Conservation (phyloP, 148 eudicot genomes). For the Vaccinium myrtillus region DNA sequence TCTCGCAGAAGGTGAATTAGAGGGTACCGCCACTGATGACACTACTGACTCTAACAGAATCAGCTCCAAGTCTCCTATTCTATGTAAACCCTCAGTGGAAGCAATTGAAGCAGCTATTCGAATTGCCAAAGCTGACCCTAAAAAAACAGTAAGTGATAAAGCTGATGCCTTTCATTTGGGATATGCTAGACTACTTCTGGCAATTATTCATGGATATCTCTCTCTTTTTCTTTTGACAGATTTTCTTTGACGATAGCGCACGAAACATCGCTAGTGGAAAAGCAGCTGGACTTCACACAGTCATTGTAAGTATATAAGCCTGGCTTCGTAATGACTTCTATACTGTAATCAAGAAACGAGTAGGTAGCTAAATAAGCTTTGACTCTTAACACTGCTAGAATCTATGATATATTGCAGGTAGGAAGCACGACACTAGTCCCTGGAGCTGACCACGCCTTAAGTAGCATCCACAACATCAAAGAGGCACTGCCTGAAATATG, state of each 20-base stretch:
- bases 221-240: conserved; percentile 26
- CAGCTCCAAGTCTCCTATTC: conserved; percentile 24
- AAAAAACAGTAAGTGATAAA: conserved; percentile 50
- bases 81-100: conserved; percentile 74
- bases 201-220: background rate
- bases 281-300: conserved; percentile 83
- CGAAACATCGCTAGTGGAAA: conserved; percentile 88
- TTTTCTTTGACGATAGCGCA: conserved; percentile 87
- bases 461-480: conserved; percentile 84
- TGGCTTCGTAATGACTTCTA: background rate
- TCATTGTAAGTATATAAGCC: conserved; percentile 56
- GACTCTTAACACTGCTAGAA: background rate
- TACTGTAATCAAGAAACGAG: background rate
- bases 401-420: conserved; percentile 44
- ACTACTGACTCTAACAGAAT: background rate
- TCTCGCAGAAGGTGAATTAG: background rate
- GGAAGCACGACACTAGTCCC: conserved; percentile 64
- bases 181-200: background rate
- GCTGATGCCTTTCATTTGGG: background rate
- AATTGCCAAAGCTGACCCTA: conserved; percentile 73
- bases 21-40: background rate
- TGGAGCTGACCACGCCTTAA: conserved; percentile 82
- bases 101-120: conserved; percentile 69
- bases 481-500: conserved; percentile 85
- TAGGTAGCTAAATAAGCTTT: background rate